Base-by-base conservation (phyloP, 2,329 filamentous ascomycete genomes). In the Neonectria coccinea region DNA sequence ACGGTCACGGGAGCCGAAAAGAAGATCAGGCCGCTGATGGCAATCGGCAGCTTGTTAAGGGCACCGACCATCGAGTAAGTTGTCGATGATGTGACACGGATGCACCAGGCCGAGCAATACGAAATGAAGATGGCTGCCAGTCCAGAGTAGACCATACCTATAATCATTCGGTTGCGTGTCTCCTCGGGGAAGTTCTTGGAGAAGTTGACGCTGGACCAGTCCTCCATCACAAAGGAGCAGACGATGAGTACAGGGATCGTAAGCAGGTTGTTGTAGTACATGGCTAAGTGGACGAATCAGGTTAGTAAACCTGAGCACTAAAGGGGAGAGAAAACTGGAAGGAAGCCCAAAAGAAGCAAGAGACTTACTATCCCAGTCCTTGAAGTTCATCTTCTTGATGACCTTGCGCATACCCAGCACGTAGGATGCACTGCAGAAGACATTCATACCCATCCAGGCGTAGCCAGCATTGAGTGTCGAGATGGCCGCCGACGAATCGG, bases 231-330 rank as follows among this genome's bases (percentile, higher is more conserved):
- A 57, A 97, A 83, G 36, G 95, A 97, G 78, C 90, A 90, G 73
- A 93, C 78, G 62, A 98, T 80, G 56, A 99, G 89, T 74, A 98
- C 91, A 29, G 96, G 96, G 69, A 99, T 97, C 62, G 94, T 97
- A 71, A 99, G 89, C 52, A 98, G 88, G 82, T 99, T 98, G 88
- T 99, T 99, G 86, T 99, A 99, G 84, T 96, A 98, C 96, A 98
- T 99, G 76, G 94, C 95, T 98, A 70, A 52, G 54, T 47, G 31
- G 64, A 65, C n/a, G 10, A 11, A 22, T 16, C 6, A 22, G 29
- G 76, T 81, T 73, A 84, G 79, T 51, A 59, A 48, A 20, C 42
- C 6, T 39, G 5, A 68, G 20, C 29, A 33, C 22, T 7, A 25
- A 41, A 5, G 11, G 7, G 12, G 42, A 25, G 9, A 10, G n/a